These are phyloP conservation scores for Colletotrichum shisoi DNA, from an alignment of 2,329 filamentous ascomycete species.

Conservation along the genomic window DNA sequence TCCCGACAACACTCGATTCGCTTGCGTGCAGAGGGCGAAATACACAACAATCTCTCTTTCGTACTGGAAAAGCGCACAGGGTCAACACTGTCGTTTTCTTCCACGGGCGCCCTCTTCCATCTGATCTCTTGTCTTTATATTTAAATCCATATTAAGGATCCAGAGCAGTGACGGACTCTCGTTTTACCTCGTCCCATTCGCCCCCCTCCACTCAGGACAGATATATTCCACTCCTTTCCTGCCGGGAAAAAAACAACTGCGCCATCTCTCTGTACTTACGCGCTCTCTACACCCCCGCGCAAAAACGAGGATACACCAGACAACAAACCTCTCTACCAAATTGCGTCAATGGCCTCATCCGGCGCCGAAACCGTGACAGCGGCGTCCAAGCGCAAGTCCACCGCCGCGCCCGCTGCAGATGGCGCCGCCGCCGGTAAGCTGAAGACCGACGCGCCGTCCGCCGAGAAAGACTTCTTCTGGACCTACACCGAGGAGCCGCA, in stretches of 20 bases:
- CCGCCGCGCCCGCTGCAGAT: slow-evolving; percentile 25
- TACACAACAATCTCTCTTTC: slow-evolving; percentile 2
- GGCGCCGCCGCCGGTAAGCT: slow-evolving; percentile 42
- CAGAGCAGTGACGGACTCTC: slow-evolving; percentile 33
- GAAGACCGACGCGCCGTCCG: slow-evolving; percentile 38
- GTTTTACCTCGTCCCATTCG: background rate
- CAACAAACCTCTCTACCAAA: background rate
- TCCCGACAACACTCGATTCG: slow-evolving; percentile 33
- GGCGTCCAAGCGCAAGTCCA: slow-evolving; percentile 43
- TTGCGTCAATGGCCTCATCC: slow-evolving; percentile 44
- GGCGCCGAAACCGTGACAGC: slow-evolving; percentile 49
- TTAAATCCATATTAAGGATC: slow-evolving; percentile 22
- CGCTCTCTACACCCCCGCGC: slow-evolving; percentile 1
- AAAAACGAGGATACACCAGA: slow-evolving; percentile 2
- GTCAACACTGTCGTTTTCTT: background rate
- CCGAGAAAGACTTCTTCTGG: slow-evolving; percentile 84
- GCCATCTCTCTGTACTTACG: background rate
- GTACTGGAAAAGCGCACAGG: slow-evolving; percentile 6
- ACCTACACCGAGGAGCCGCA: slow-evolving; percentile 99
- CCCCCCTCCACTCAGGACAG: slow-evolving; percentile 29
- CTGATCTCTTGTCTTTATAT: background rate
- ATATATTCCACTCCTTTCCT: slow-evolving; percentile 14
- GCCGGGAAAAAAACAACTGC: background rate
- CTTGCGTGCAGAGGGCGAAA: slow-evolving; percentile 21
- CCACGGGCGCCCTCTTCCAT: background rate